Evolutionary conservation across 2,329 filamentous ascomycete species (phyloP).

Genomic region (Verticillium klebahnii): DNA sequence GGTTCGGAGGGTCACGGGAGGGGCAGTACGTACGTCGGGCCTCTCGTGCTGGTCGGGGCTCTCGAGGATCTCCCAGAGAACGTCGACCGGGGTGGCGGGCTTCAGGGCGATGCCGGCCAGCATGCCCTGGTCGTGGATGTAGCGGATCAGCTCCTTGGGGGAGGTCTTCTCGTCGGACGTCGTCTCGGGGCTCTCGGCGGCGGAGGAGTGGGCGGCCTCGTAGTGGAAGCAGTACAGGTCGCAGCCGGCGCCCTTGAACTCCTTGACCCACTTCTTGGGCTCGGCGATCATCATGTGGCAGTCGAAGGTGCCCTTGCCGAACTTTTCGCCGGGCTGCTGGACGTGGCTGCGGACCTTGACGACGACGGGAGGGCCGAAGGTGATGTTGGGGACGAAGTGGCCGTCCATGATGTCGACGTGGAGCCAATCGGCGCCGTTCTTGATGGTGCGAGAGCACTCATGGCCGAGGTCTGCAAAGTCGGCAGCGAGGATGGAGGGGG

Average conservation of each 20-base stretch:
- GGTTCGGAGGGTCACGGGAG: no score
- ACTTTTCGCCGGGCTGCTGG: slow-evolving; percentile 61
- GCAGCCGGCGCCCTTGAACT: slow-evolving; percentile 90
- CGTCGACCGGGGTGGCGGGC: slow-evolving; percentile 83
- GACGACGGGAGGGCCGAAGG: slow-evolving; percentile 91
- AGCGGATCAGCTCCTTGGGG: slow-evolving; percentile 79
- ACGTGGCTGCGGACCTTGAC: slow-evolving; percentile 89
- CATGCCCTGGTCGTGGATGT: slow-evolving; percentile 85
- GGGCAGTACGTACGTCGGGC: slow-evolving; percentile 69
- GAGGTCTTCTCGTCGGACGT: slow-evolving; percentile 67
- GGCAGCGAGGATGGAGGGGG: slow-evolving; percentile 94
- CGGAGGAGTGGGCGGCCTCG: slow-evolving; percentile 87
- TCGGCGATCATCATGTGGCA: slow-evolving; percentile 99
- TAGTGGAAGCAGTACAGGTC: slow-evolving; percentile 99
- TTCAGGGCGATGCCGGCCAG: slow-evolving; percentile 94
- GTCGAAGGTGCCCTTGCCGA: slow-evolving; percentile 90
- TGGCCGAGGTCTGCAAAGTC: slow-evolving; percentile 88
- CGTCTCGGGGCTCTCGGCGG: slow-evolving; percentile 72
- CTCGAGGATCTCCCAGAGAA: slow-evolving; percentile 86
- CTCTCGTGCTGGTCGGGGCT: slow-evolving; percentile 66
- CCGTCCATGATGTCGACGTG: slow-evolving; percentile 97
- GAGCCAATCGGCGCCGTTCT: slow-evolving; percentile 84
- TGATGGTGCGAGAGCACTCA: slow-evolving; percentile 83
- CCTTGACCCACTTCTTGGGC: slow-evolving; percentile 97
- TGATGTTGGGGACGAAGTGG: slow-evolving; percentile 98